These are phyloP conservation scores for Conticribra weissflogii DNA, from an alignment of 108 stramenopile species.

Conservation along the genomic window DNA sequence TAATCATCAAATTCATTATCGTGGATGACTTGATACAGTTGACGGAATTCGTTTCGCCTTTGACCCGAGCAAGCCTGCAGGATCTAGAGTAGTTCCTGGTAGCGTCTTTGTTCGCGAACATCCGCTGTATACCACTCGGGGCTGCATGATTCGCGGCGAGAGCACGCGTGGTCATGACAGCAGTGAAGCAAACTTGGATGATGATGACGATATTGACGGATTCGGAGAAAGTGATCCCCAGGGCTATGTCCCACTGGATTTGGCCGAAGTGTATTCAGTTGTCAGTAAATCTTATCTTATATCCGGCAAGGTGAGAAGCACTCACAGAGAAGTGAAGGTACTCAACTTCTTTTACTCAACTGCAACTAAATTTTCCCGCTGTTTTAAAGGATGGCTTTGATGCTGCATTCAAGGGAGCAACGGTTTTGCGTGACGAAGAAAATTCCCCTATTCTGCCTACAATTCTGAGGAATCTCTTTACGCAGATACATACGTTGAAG, in stretches of 20 bases:
- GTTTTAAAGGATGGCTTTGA: slow-evolving; percentile 47
- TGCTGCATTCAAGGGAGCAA: slow-evolving; percentile 23
- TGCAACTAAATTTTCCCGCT: neutral
- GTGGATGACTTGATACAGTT: slow-evolving; percentile 1
- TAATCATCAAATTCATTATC: too few species aligned
- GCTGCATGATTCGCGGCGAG: neutral
- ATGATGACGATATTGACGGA: neutral
- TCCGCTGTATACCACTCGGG: neutral
- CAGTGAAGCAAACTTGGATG: neutral
- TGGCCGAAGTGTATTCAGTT: slow-evolving; percentile 32
- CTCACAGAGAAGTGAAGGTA: neutral
- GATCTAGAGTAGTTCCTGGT: slow-evolving; percentile 30
- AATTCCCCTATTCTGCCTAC: slow-evolving; percentile 47
- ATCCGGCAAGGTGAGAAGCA: slow-evolving; percentile 39
- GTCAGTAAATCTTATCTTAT: slow-evolving; percentile 45
- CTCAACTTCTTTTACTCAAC: neutral
- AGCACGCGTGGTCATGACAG: too few species aligned
- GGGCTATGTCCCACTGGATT: slow-evolving; percentile 28
- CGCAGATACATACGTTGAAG: slow-evolving; percentile 38
- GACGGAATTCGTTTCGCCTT: slow-evolving; percentile 53
- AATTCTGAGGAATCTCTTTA: slow-evolving; percentile 47
- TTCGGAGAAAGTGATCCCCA: neutral
- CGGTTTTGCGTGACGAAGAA: slow-evolving; percentile 56
- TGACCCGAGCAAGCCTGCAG: slow-evolving; percentile 35
- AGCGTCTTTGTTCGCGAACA: slow-evolving; percentile 24